Base-by-base conservation (phyloP, 1,284 basidiomycete genomes). In the Gymnopus androsaceus region DNA sequence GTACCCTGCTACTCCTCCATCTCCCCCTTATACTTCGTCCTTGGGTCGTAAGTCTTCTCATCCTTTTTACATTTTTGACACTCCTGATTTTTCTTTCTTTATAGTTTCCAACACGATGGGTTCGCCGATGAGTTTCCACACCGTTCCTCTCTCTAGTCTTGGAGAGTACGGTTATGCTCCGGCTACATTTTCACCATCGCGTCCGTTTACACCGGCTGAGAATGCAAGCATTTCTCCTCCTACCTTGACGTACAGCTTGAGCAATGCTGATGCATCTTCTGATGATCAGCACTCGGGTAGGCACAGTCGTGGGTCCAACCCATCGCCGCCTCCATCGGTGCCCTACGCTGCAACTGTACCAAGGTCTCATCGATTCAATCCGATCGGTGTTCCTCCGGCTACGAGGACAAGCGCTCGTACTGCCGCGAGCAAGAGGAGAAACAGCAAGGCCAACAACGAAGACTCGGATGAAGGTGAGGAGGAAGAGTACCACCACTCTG, bases 311-410 rank as follows among this genome's bases (percentile, higher is more conserved):
- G 83, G 83, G 64, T 82, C 64, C 81, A 82, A 59, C 80, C 81
- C 27, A 77, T 81, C 65, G 85, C 87, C 33, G 83, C 87, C 38
- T 78, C 81, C 31, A 78, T 79, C 49, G 57, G 74, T 82, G 59
- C 75, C 74, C 54, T 84, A 78, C 62, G 54, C 72, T 59, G 79
- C 86, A 19, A 75, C 84, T 37, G 79, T 89, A 33, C 87, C 87
- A 17, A 77, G 85, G 62, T 87, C 87, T 48, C 75, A 85, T 64
- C 86, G 87, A 62, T 90, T 81, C 79, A 88, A 88, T 74, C 88
- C 88, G 5, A 82, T 90, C 66, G 80, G 78, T 59, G 71, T 79
- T 14, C 77, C 83, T 33, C 69, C 37, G 25, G 38, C 78, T 56
- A 75, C 76, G 49, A 75, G 81, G 49, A 64, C 69, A 2, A 64